Evolutionary conservation across 2,329 filamentous ascomycete species (phyloP).

Genomic region (Ophiostoma himal-ulmi): DNA sequence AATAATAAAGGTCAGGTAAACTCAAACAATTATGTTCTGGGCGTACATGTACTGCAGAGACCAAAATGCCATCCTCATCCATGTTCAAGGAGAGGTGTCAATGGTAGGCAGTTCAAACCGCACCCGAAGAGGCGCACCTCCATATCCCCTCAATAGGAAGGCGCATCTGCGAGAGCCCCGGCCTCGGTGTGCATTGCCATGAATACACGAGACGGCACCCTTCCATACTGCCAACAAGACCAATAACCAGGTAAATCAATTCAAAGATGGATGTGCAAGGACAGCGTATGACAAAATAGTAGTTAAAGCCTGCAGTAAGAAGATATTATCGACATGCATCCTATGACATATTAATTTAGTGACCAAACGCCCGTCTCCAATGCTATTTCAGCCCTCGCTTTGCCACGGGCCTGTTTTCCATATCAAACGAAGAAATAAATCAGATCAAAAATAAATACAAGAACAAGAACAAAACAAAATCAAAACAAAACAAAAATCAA

Average conservation of each 20-base stretch:
- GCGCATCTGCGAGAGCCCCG: background rate
- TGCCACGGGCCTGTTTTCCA: background rate
- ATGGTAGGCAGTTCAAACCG: background rate
- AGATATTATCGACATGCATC: background rate
- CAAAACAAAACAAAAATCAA: background rate
- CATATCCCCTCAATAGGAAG: background rate
- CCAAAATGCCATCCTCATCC: background rate
- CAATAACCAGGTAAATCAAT: background rate
- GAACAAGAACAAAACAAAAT: background rate
- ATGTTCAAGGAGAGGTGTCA: background rate
- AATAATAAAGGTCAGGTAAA: background rate
- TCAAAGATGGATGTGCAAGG: too few relatives aligned
- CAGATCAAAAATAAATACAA: background rate
- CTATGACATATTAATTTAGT: background rate
- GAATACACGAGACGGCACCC: background rate
- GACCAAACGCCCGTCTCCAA: slow-evolving; percentile 1
- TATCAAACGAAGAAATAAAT: background rate
- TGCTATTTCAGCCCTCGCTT: background rate
- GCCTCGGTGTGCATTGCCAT: background rate
- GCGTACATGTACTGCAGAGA: background rate
- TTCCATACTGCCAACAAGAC: background rate
- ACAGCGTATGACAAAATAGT: too few relatives aligned
- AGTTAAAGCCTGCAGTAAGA: background rate
- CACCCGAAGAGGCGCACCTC: background rate
- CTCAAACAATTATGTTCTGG: background rate